A percentile compares a stretch with the other conserved stretches of the same genome.
Conservation (phyloP, 2,329 filamentous ascomycete genomes). For the Botryosphaeria dothidea region DNA sequence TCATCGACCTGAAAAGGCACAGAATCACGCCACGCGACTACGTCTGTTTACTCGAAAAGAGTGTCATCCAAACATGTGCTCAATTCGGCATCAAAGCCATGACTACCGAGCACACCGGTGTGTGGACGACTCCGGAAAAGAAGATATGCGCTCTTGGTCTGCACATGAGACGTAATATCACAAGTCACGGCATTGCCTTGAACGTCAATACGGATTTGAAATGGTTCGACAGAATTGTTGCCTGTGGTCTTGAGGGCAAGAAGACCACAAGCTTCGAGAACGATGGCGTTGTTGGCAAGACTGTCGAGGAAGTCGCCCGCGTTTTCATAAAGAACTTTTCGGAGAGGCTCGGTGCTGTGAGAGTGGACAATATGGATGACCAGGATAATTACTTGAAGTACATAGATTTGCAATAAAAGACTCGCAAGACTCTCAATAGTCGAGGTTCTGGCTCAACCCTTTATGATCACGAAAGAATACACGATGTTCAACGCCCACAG, state of each 20-base stretch:
- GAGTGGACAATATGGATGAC: slow-evolving; percentile 6
- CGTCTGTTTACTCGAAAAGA: slow-evolving; percentile 74
- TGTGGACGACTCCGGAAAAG: slow-evolving; percentile 60
- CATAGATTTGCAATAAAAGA: not conserved
- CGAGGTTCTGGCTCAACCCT: too few species aligned
- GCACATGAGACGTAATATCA: slow-evolving; percentile 82
- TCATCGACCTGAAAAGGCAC: slow-evolving; percentile 76
- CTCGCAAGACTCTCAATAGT: too few species aligned
- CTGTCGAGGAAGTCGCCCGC: slow-evolving; percentile 40
- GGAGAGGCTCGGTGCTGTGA: slow-evolving; percentile 21
- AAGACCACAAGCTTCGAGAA: slow-evolving; percentile 71
- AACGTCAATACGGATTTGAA: slow-evolving; percentile 67
- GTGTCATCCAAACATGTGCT: slow-evolving; percentile 67
- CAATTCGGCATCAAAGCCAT: slow-evolving; percentile 62
- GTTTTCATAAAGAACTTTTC: slow-evolving; percentile 45
- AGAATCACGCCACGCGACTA: slow-evolving; percentile 72
- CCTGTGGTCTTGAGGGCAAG: slow-evolving; percentile 82
- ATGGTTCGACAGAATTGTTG: slow-evolving; percentile 77
- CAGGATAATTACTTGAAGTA: slow-evolving; percentile 10
- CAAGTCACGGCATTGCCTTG: slow-evolving; percentile 79
- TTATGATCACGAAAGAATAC: too few species aligned
- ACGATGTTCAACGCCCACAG: too few species aligned
- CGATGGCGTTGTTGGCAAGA: slow-evolving; percentile 46
- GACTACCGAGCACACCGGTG: slow-evolving; percentile 76
- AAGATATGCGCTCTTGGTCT: slow-evolving; percentile 93